Percentiles rank a stretch among this genome's conserved stretches.
phyloP scores from a whole-genome alignment of 2,329 filamentous ascomycete genomes.

The Ilyonectria sp. region DNA sequence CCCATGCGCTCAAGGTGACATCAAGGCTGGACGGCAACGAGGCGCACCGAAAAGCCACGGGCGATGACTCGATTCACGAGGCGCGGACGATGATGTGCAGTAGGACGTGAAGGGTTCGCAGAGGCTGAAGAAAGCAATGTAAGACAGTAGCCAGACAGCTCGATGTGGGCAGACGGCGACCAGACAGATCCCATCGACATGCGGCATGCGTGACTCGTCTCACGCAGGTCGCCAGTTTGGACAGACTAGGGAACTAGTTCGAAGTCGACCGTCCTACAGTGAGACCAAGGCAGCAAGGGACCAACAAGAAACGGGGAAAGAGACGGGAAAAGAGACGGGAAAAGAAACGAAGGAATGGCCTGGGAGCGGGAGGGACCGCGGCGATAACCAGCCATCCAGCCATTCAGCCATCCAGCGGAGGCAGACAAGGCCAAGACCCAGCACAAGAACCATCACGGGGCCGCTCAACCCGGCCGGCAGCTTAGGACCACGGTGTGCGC shows the following conservation, averaged over 20 bases:
- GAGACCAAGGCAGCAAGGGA: constrained; percentile 1
- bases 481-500: background rate
- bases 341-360: background rate
- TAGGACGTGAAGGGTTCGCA: constrained; percentile 12
- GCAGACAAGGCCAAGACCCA: constrained; percentile 1
- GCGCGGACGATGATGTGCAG: constrained; percentile 23
- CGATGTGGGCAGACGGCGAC: constrained; percentile 1
- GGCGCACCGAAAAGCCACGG: constrained; percentile 6
- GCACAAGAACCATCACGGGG: constrained; percentile 15
- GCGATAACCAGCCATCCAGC: background rate
- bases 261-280: background rate
- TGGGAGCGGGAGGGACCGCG: background rate
- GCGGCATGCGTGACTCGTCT: constrained; percentile 17
- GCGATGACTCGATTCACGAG: constrained; percentile 12
- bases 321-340: background rate
- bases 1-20: constrained; percentile 12
- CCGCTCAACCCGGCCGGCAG: constrained; percentile 17
- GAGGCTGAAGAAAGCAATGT: constrained; percentile 8
- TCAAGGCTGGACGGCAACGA: constrained; percentile 6
- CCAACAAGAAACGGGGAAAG: background rate
- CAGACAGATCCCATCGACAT: constrained; percentile 14
- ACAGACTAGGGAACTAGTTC: constrained; percentile 21
- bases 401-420: background rate
- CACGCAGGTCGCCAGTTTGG: constrained; percentile 11
- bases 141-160: background rate